Evolutionary conservation across 208 protist species (phyloP).

Genomic region (Leishmania tarentolae): DNA sequence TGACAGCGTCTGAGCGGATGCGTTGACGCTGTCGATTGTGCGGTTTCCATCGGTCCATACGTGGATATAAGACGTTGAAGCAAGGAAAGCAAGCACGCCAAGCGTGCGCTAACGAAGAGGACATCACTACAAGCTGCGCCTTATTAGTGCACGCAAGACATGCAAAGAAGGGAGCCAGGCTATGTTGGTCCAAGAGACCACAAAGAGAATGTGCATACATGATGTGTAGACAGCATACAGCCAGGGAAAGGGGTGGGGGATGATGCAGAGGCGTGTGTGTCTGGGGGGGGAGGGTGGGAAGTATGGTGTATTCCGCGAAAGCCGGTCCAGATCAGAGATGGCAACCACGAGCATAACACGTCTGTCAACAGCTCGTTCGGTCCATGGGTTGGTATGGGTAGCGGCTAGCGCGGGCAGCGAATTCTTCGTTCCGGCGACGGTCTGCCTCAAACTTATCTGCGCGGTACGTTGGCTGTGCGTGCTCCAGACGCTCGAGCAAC

Average conservation of each 20-base stretch:
- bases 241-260: neutral
- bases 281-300: too few relatives aligned
- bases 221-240: neutral
- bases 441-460: conserved; percentile 51
- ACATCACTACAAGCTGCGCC: neutral
- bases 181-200: too few relatives aligned
- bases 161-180: too few relatives aligned
- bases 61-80: neutral
- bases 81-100: neutral
- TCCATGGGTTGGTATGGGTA: conserved; percentile 58
- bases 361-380: neutral
- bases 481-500: conserved; percentile 57
- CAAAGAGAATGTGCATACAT: neutral
- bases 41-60: neutral
- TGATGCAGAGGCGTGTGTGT: too few relatives aligned
- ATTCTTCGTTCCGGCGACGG: conserved; percentile 52
- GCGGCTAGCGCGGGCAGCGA: conserved; percentile 52
- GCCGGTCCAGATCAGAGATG: neutral
- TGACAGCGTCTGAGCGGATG: neutral
- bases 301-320: neutral
- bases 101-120: neutral
- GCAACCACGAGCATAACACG: neutral
- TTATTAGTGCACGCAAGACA: too few relatives aligned
- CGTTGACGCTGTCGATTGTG: neutral
- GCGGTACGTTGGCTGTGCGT: conserved; percentile 45